These are phyloP conservation scores for Scheffersomyces insectosa DNA, from an alignment of 1,139 yeast genomes.

Conservation along the genomic window DNA sequence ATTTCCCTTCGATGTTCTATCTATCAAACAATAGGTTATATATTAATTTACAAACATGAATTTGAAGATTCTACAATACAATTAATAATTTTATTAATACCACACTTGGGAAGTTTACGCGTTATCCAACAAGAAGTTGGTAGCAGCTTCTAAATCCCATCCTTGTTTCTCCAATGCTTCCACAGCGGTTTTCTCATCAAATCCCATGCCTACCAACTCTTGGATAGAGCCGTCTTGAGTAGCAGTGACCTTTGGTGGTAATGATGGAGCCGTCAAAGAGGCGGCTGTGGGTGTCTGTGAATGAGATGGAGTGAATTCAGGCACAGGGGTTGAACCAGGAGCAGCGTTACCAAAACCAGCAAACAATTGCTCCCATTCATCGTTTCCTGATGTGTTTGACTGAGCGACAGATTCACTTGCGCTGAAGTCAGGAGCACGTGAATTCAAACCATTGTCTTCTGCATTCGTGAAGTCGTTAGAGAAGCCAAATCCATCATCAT, in stretches of 20 bases:
- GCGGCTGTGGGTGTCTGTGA: neutral
- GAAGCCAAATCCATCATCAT: slow-evolving; percentile 24
- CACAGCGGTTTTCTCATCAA: slow-evolving; percentile 61
- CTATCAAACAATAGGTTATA: too few species aligned
- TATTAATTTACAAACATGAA: too few species aligned
- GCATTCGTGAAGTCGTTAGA: slow-evolving; percentile 41
- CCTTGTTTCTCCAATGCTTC: slow-evolving; percentile 68
- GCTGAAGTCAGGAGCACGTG: slow-evolving; percentile 32
- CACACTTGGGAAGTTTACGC: slow-evolving; percentile 30
- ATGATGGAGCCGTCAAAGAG: slow-evolving; percentile 2
- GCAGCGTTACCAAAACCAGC: slow-evolving; percentile 78
- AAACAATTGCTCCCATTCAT: slow-evolving; percentile 94
- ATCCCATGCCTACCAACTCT: slow-evolving; percentile 90
- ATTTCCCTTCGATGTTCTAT: too few species aligned
- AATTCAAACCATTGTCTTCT: slow-evolving; percentile 13
- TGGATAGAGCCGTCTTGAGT: slow-evolving; percentile 48
- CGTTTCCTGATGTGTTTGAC: slow-evolving; percentile 38
- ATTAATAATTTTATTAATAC: neutral
- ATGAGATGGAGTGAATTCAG: slow-evolving; percentile 2
- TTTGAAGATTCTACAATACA: too few species aligned
- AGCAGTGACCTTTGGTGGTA: slow-evolving; percentile 5
- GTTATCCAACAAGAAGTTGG: slow-evolving; percentile 76
- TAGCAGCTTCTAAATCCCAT: slow-evolving; percentile 82
- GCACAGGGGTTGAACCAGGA: slow-evolving; percentile 3
- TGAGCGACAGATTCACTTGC: slow-evolving; percentile 9